A percentile compares a stretch with the other conserved stretches of the same genome.
phyloP scores from a whole-genome alignment of 305 asterid genomes.

The Fraxinus angustifolia region DNA sequence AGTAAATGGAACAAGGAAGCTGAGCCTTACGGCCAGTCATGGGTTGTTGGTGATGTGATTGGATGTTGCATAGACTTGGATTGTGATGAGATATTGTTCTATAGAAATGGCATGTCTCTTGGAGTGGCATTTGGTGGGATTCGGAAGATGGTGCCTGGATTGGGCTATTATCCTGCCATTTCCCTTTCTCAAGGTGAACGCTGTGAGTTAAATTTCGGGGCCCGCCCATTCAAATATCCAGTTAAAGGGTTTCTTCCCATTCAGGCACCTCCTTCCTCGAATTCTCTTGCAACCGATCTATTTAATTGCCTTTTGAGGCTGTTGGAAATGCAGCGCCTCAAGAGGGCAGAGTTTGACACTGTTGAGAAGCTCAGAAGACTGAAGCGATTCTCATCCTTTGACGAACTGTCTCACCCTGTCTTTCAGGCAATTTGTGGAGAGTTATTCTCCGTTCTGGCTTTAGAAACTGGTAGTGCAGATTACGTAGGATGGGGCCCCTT shows the following conservation, averaged over 20 bases:
- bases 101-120: constrained; percentile 80
- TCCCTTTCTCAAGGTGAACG: constrained; percentile 97
- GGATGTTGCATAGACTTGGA: constrained; percentile 94
- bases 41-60: constrained; percentile 95
- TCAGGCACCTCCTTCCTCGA: constrained; percentile 61
- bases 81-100: constrained; percentile 63
- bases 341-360: constrained; percentile 51
- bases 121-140: constrained; percentile 85
- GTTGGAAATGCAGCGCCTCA: constrained; percentile 57
- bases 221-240: constrained; percentile 73
- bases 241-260: constrained; percentile 72
- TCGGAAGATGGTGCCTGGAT: constrained; percentile 90
- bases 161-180: constrained; percentile 92
- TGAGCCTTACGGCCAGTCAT: constrained; percentile 75
- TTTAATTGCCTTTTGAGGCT: constrained; percentile 71
- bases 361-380: constrained; percentile 72
- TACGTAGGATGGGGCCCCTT: constrained; percentile 74
- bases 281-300: constrained; percentile 43
- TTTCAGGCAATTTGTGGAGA: constrained; percentile 66
- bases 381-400: constrained; percentile 75
- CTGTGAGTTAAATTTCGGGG: constrained; percentile 87
- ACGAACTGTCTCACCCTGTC: constrained; percentile 64
- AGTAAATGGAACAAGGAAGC: constrained; percentile 80
- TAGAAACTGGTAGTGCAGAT: constrained; percentile 51
- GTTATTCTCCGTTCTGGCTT: constrained; percentile 48